A percentile compares a stretch with the other conserved stretches of the same genome.
Evolutionary conservation across 306 rosid species (phyloP).

Genomic region (Glycine latifolia): DNA sequence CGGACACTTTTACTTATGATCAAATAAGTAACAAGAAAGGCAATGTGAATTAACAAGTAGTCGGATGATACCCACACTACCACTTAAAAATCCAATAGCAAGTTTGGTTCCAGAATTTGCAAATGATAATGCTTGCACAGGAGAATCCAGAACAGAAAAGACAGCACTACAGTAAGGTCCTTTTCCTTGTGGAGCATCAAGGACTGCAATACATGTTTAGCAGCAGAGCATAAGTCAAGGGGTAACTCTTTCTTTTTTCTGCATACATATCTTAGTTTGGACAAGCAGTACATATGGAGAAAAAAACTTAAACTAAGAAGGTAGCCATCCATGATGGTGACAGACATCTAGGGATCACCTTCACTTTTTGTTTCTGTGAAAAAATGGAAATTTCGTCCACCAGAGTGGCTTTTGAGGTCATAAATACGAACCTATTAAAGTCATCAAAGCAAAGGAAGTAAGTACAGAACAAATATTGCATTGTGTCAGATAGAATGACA

Average conservation of each 20-base stretch:
- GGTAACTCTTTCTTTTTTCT: neutral
- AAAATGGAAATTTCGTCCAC: conserved; percentile 59
- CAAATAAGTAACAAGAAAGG: conserved; percentile 35
- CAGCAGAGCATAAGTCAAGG: conserved; percentile 33
- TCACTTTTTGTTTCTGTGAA: conserved; percentile 77
- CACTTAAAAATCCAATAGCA: conserved; percentile 78
- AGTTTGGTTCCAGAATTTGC: conserved; percentile 80
- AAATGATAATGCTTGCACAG: conserved; percentile 72
- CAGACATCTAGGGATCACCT: conserved; percentile 63
- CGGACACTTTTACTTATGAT: conserved; percentile 23
- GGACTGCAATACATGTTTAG: conserved; percentile 63
- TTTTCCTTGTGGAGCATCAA: conserved; percentile 62
- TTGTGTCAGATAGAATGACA: conserved; percentile 31
- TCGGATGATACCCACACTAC: conserved; percentile 72
- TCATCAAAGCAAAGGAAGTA: conserved; percentile 42
- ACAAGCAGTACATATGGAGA: neutral
- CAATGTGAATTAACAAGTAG: conserved; percentile 33
- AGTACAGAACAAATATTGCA: conserved; percentile 41
- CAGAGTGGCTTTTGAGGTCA: conserved; percentile 65
- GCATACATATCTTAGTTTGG: neutral
- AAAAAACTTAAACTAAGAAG: conserved; percentile 18
- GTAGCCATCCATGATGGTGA: conserved; percentile 25
- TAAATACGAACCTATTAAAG: conserved; percentile 76
- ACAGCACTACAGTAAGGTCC: conserved; percentile 74
- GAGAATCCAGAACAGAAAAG: conserved; percentile 69